phyloP scores from a whole-genome alignment of 352 stramenopile genomes.

The Globisporangium ultimum region DNA sequence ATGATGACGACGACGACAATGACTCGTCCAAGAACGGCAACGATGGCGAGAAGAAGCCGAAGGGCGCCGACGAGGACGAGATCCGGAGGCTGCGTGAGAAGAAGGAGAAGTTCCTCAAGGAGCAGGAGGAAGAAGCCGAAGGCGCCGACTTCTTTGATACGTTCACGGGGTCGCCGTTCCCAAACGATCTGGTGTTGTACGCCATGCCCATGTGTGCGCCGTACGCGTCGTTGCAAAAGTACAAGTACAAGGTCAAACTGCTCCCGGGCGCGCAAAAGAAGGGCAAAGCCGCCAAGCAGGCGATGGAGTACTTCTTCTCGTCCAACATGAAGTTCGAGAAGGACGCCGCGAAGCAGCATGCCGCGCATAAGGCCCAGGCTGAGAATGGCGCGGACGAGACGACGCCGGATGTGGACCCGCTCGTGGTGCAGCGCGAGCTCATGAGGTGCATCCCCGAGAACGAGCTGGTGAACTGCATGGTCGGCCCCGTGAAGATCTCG shows the following conservation, averaged over 20 bases:
- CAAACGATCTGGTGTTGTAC: constrained; percentile 86
- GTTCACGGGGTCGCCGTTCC: constrained; percentile 75
- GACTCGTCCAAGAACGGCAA: constrained; percentile 6
- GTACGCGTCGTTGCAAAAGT: constrained; percentile 82
- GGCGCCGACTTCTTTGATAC: constrained; percentile 77
- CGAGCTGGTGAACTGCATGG: constrained; percentile 87
- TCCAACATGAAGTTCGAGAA: constrained; percentile 75
- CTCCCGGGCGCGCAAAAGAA: constrained; percentile 88
- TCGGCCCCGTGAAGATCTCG: constrained; percentile 89
- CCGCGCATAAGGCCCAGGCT: constrained; percentile 7
- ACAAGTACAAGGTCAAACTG: constrained; percentile 93
- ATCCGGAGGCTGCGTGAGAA: constrained; percentile 75
- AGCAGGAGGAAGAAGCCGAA: constrained; percentile 83
- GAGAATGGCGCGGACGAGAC: constrained; percentile 21
- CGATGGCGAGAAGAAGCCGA: constrained; percentile 4
- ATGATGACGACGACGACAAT: constrained; percentile 19
- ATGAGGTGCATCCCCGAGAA: constrained; percentile 89
- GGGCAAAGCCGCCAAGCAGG: constrained; percentile 87
- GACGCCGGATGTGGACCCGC: constrained; percentile 52
- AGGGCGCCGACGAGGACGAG: constrained; percentile 44
- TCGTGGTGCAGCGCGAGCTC: constrained; percentile 81
- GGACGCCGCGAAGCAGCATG: constrained; percentile 18
- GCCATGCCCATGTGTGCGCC: constrained; percentile 91
- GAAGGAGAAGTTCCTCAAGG: constrained; percentile 79
- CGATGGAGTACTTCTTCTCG: constrained; percentile 80